Base-by-base conservation (phyloP, 2,329 filamentous ascomycete genomes). In the Colletotrichum liaoningense region DNA sequence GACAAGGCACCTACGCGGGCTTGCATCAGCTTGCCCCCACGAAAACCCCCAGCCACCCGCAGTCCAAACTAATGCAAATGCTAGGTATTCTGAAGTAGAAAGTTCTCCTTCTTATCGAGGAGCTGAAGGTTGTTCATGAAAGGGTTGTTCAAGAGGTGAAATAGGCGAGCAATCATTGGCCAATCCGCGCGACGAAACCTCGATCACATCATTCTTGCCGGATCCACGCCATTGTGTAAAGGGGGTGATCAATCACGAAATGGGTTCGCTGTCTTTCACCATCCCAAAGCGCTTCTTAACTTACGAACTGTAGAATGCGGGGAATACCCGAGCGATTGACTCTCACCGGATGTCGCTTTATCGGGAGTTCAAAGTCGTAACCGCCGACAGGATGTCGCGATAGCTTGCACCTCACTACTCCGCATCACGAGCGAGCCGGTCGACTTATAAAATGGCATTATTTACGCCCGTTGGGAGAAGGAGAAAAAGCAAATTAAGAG, bases 211-310 rank as follows among this genome's bases (percentile, higher is more conserved):
- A 75, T 75, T 28, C 30, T 14, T 12, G 28, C 22, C 38, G 55
- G 42, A 75, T 70, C 62, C 35, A 74, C 73, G 73, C 66, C 60
- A 75, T 74, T n/a, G 28, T 35, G 16, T 24, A n/a, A 33, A 35
- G 49, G 49, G 35, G 65, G 8, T 35, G 28, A 33, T 60, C 54
- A 54, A 75, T 75, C 73, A 75, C 73, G 73, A 71, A 75, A 75
- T 75, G 52, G 11, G 59, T n/a, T 62, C 24, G 26, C 16, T 26
- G 12, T 22, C 58, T 75, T 42, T 72, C 71, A 67, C 46, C 73
- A 75, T 64, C 16, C 19, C 59, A 49, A 28, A 22, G 59, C 54
- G 22, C 2, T 5, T 38, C 19, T 46, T 14, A 30, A 24, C 6
- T 38, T n/a, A 19, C 22, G 33, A 12, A n/a, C 24, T 42, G 8